Evolutionary conservation across 768 basidiomycete genomes (phyloP), one percentile per base, ranked within the genome.

Genomic region (Xerocomellus intermedius): DNA sequence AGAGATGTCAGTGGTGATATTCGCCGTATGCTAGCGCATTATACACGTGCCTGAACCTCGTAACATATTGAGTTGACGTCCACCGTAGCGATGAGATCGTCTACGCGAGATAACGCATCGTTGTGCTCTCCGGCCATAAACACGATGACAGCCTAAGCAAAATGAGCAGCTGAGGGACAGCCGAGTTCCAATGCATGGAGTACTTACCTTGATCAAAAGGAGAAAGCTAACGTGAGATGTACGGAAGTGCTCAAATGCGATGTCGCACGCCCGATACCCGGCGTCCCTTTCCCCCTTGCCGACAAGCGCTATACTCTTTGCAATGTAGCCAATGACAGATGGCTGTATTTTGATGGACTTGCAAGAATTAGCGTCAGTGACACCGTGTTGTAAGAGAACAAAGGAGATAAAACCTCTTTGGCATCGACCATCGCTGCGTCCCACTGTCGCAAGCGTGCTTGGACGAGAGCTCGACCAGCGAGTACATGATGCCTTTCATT

Each of bases 151-250:
- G 52, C 48, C 52, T 58, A 22, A 35, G 19, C 2, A 0, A 42
- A 12, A 12, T 8, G 9, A 17, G 30, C 14, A 17, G 3, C 8
- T 33, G 14, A 33, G 8, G 4, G 21, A 5, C 2, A 14, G n/a
- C 1, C 13, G n/a, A 21, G 41, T 14, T 8, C 5, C 2, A 37
- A 8, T 21, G 17, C 14, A 2, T 0, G 2, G 12, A 30, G 42
- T n/a, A 52, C n/a, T n/a, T n/a, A n/a, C 50, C 42, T 59, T 59
- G 42, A 42, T 36, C 2, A 58, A 13, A 19, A 55, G 48, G 13
- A 50, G 44, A 16, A 36, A 32, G 8, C 6, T 42, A 10, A 26
- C 38, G n/a, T 59, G 38, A 5, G 13, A 33, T n/a, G 42, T 22
- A 43, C 41, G 37, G 37, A 38, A 38, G 8, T 8, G n/a, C 37